These are phyloP conservation scores for Colletotrichum cuscutae DNA, from an alignment of 2,329 filamentous ascomycete species.

Conservation along the genomic window DNA sequence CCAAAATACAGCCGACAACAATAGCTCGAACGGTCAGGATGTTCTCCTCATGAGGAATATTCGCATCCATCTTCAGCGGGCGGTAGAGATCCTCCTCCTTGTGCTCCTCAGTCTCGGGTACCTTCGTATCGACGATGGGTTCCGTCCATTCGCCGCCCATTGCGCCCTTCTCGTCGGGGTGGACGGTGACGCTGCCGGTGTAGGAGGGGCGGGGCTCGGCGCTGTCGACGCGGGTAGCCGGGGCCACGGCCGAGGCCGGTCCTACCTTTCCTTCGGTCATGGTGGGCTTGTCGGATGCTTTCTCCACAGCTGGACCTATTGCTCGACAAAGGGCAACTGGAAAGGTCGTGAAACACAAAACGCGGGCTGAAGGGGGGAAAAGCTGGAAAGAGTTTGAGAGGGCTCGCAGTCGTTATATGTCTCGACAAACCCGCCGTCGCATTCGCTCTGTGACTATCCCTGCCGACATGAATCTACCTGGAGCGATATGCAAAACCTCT, in stretches of 20 bases:
- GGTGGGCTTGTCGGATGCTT: background rate
- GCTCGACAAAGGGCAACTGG: background rate
- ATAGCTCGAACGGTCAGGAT: slow-evolving; percentile 67
- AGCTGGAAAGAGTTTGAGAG: background rate
- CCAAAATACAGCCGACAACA: slow-evolving; percentile 64
- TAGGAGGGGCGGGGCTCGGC: slow-evolving; percentile 21
- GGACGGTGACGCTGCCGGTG: slow-evolving; percentile 10
- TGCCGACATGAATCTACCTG: background rate
- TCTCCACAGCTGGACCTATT: background rate
- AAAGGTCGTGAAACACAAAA: background rate
- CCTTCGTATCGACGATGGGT: slow-evolving; percentile 37
- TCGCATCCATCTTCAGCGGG: slow-evolving; percentile 49
- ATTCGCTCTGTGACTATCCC: background rate
- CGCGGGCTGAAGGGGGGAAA: background rate
- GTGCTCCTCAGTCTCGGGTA: slow-evolving; percentile 41
- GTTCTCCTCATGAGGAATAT: slow-evolving; percentile 52
- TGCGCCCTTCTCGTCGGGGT: slow-evolving; percentile 30
- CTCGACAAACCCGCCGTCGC: background rate
- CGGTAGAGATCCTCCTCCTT: slow-evolving; percentile 52
- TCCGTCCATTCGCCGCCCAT: slow-evolving; percentile 36
- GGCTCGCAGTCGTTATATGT: slow-evolving; percentile 12
- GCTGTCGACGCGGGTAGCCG: slow-evolving; percentile 10
- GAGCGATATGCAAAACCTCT: background rate
- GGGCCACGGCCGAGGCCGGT: background rate
- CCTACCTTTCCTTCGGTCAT: slow-evolving; percentile 23